Percentiles rank a stretch among this genome's conserved stretches.
phyloP scores from a whole-genome alignment of 2,329 filamentous ascomycete species.

The Epichloe uncinata region DNA sequence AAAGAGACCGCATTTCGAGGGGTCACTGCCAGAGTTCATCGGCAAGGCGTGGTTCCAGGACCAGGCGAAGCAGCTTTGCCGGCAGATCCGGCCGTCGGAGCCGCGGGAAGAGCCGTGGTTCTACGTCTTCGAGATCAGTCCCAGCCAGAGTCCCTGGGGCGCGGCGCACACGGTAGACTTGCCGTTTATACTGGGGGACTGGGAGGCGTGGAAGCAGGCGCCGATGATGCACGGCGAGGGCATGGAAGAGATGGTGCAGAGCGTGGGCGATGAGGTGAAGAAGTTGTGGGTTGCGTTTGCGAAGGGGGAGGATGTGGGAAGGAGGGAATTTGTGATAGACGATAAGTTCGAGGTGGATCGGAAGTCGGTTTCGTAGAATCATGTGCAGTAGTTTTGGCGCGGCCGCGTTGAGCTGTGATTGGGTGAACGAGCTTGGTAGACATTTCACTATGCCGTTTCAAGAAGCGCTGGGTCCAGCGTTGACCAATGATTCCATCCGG shows the following conservation, averaged over 20 bases:
- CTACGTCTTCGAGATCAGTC: conserved; percentile 4
- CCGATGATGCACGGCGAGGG: conserved; percentile 8
- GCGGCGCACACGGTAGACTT: conserved; percentile 9
- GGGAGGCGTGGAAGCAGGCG: conserved; percentile 9
- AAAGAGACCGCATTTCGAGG: no score
- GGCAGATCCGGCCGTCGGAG: background rate
- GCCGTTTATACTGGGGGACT: background rate
- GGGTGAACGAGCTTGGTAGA: no score
- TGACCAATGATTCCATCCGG: no score
- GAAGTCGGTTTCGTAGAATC: no score
- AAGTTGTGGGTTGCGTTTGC: no score
- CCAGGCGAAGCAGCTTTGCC: no score
- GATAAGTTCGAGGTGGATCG: background rate
- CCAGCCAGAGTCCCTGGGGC: conserved; percentile 4
- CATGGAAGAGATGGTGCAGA: conserved; percentile 1
- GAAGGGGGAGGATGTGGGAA: background rate
- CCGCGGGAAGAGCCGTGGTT: conserved; percentile 3
- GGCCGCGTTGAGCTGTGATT: no score
- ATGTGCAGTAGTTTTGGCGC: no score
- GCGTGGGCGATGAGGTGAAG: background rate
- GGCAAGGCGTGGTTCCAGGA: no score
- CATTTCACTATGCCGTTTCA: no score
- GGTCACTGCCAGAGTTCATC: no score
- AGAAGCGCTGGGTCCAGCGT: no score
- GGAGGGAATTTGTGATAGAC: background rate